Base-by-base conservation (phyloP, 2,329 filamentous ascomycete species). In the Trichoderma afroharzianum region DNA sequence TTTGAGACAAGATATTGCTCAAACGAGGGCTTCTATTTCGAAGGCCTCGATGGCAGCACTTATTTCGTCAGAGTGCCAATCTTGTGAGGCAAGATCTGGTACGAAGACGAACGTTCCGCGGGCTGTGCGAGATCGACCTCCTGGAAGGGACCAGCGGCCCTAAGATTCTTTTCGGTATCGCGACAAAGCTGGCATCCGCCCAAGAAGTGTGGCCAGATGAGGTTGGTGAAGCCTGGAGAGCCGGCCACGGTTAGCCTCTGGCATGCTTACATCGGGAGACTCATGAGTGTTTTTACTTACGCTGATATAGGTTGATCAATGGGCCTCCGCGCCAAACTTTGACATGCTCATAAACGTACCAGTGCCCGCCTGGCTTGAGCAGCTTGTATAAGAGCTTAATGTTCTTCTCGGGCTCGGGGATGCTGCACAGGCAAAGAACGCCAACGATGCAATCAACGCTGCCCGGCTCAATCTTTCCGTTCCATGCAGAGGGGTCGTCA, bases 321-420 rank as follows among this genome's bases (percentile, higher is more conserved):
- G 81, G 80, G 6, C 82, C 82, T 11, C 80, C 81, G 5, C 78
- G 75, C 57, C 80, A 79, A 63, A 78, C 79, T 69, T 79, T 77
- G 50, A 91, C 87, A 75, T 91, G 89, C 81, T 91, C 89, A 74
- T 86, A 91, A 1, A 88, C 84, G 73, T 90, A 88, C 88, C 88
- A 91, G 47, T 85, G 81, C 0, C 89, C 89, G 6, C 89, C 89
- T 6, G 87, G 85, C 79, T 88, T 90, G 72, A 91, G 81, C 67
- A 86, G 85, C 36, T 82, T 79, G 77, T 90, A 90, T 33, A 91
- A 78, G 73, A 86, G 84, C 71, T 79, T 79, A 72, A 89, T 84
- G 72, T 90, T 88, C 74, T 81, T 80, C 75, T 87, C 81, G 4
- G 88, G 88, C 3, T 88, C 85, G 0, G 90, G 90, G 64, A 91